These are phyloP conservation scores for Ceriops decandra DNA, from an alignment of 345 rosid species.

Conservation along the genomic window DNA sequence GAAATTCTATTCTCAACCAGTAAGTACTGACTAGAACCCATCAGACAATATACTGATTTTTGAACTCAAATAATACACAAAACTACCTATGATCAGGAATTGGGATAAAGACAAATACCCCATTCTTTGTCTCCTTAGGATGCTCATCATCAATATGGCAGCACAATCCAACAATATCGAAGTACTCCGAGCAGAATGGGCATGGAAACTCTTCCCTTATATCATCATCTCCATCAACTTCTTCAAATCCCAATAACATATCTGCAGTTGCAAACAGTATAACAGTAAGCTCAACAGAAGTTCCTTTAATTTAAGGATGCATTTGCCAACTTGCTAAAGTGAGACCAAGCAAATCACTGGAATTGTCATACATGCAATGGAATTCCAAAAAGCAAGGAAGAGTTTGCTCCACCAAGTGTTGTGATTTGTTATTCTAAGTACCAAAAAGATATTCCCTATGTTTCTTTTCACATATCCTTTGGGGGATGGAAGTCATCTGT, in stretches of 20 bases:
- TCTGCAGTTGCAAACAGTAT: conserved; percentile 47
- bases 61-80: background rate
- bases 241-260: conserved; percentile 74
- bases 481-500: no score
- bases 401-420: no score
- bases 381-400: no score
- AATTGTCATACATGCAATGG: no score
- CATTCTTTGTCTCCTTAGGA: conserved; percentile 78
- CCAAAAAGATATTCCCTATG: no score
- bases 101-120: conserved; percentile 43
- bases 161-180: conserved; percentile 83
- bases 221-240: conserved; percentile 82
- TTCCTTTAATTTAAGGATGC: background rate
- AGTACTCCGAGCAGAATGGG: conserved; percentile 86
- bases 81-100: background rate
- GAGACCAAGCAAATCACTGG: no score
- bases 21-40: no score
- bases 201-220: conserved; percentile 89
- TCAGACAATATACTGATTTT: no score
- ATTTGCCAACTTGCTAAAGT: no score
- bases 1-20: no score
- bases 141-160: conserved; percentile 94
- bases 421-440: no score
- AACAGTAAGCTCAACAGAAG: conserved; percentile 6
- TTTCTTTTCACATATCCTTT: no score